Percentiles rank a stretch among this genome's conserved stretches.
phyloP scores from a whole-genome alignment of 2,329 filamentous ascomycete species.

The Calonectria ilicicola region DNA sequence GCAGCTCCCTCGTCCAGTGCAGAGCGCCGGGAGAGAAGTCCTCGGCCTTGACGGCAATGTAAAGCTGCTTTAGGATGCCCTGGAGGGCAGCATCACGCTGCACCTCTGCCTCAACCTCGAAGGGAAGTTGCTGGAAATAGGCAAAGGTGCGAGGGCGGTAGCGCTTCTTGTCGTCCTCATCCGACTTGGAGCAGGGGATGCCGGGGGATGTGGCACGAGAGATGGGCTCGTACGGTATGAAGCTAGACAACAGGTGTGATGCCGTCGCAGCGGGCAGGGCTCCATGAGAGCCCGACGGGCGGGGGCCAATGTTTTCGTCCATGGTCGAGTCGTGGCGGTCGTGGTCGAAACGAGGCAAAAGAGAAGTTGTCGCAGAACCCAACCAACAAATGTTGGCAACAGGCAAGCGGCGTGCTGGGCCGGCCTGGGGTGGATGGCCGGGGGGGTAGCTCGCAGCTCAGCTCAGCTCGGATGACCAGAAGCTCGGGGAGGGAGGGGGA shows the following conservation, averaged over 20 bases:
- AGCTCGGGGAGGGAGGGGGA: not conserved
- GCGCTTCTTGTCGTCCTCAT: constrained; percentile 69
- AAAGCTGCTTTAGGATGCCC: constrained; percentile 93
- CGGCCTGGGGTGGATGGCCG: constrained; percentile 27
- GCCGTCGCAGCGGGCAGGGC: constrained; percentile 48
- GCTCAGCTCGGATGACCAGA: constrained; percentile 32
- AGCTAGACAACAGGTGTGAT: constrained; percentile 50
- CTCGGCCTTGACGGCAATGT: constrained; percentile 89
- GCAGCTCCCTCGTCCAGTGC: constrained; percentile 97
- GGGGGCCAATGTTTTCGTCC: constrained; percentile 54
- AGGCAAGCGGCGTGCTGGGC: constrained; percentile 27
- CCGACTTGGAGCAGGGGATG: constrained; percentile 62
- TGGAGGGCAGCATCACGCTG: constrained; percentile 83
- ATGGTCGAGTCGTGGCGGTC: constrained; percentile 39
- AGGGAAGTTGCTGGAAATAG: constrained; percentile 92
- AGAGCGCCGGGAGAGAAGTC: constrained; percentile 94
- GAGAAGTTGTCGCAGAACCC: constrained; percentile 24
- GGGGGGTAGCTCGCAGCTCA: constrained; percentile 36
- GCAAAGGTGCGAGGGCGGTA: constrained; percentile 92
- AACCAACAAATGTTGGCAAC: constrained; percentile 18
- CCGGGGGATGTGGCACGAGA: constrained; percentile 91
- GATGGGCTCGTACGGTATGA: constrained; percentile 72
- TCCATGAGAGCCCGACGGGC: constrained; percentile 45
- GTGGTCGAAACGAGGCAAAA: constrained; percentile 5
- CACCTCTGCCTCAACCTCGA: constrained; percentile 83